Conservation (phyloP, 2,329 filamentous ascomycete species). For the Parafenestella ontariensis region DNA sequence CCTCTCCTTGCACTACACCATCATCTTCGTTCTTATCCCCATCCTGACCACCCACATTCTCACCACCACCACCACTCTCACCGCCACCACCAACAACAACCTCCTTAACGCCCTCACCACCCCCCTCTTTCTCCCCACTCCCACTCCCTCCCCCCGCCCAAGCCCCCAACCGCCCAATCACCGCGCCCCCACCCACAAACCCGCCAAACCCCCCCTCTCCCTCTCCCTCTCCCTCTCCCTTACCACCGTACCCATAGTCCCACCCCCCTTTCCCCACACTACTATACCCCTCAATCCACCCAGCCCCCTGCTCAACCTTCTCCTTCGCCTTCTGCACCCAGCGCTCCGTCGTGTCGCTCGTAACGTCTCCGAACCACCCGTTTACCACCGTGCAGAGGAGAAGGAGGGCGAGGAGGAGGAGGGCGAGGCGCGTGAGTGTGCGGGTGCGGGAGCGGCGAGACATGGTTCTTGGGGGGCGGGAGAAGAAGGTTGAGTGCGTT, state of each 20-base stretch:
- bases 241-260: not conserved
- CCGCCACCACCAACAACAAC: not conserved
- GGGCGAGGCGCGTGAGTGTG: too few relatives aligned
- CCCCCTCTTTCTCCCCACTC: not conserved
- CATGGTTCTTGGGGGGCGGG: too few relatives aligned
- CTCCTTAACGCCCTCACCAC: not conserved
- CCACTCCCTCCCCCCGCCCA: not conserved
- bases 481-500: too few relatives aligned
- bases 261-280: not conserved
- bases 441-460: too few relatives aligned
- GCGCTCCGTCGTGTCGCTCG: too few relatives aligned
- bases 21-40: not conserved
- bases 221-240: not conserved
- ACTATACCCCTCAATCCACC: not conserved
- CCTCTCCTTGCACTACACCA: too few relatives aligned
- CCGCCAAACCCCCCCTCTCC: not conserved
- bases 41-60: not conserved
- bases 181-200: slow-evolving; percentile 4
- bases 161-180: not conserved
- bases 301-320: too few relatives aligned
- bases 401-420: too few relatives aligned
- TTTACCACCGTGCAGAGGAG: too few relatives aligned
- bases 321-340: too few relatives aligned
- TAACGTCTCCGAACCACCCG: too few relatives aligned
- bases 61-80: not conserved